Conservation (phyloP, 2,329 filamentous ascomycete species). For the Scleromitrula shiraiana region DNA sequence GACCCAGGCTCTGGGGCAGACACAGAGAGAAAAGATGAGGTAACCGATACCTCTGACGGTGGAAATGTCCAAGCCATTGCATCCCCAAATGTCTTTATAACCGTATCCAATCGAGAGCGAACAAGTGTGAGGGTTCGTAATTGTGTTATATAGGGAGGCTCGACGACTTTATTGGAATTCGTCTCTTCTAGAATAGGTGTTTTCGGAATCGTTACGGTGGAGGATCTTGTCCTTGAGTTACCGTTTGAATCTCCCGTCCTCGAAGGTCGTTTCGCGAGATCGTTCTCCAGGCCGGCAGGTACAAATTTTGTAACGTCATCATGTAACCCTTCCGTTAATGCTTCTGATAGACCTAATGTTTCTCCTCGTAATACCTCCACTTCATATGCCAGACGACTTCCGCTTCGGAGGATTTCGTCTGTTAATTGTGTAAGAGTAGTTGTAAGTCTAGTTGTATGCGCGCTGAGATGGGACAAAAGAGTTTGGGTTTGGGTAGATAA, state of each 20-base stretch:
- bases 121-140: constrained; percentile 78
- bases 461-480: constrained; percentile 79
- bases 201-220: constrained; percentile 22
- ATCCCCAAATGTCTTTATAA: constrained; percentile 86
- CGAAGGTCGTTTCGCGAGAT: constrained; percentile 17
- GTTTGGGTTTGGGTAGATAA: constrained; percentile 74
- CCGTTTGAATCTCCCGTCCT: constrained; percentile 22
- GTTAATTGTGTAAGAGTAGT: constrained; percentile 79
- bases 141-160: constrained; percentile 65
- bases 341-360: constrained; percentile 70
- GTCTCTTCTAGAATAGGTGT: constrained; percentile 21
- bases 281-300: constrained; percentile 37
- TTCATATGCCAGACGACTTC: constrained; percentile 83
- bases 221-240: constrained; percentile 20
- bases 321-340: constrained; percentile 63
- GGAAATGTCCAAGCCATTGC: constrained; percentile 94
- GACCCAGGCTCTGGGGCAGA: constrained; percentile 71
- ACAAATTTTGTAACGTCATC: constrained; percentile 68
- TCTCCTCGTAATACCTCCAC: constrained; percentile 91
- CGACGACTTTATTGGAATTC: constrained; percentile 25
- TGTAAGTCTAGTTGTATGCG: constrained; percentile 77
- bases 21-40: constrained; percentile 81
- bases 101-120: constrained; percentile 73
- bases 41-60: constrained; percentile 75
- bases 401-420: constrained; percentile 87